These are phyloP conservation scores for Ophiosphaerella herpotricha DNA, from an alignment of 2,329 filamentous ascomycete species.

Conservation along the genomic window DNA sequence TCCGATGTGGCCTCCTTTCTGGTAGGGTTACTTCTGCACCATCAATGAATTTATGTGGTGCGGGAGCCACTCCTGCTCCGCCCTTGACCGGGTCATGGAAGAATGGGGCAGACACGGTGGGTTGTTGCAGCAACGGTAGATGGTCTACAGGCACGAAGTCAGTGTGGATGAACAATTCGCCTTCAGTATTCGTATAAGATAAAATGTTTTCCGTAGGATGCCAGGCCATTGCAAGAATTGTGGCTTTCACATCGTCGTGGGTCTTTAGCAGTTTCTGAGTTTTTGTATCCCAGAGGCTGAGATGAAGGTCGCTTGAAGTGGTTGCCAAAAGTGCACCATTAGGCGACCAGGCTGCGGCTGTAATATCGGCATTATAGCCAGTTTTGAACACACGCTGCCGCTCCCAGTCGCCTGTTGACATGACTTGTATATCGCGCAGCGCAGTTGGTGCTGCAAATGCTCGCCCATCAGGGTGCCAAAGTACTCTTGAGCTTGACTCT, in stretches of 20 bases:
- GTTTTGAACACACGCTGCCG: conserved; percentile 78
- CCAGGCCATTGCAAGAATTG: conserved; percentile 86
- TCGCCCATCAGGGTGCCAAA: conserved; percentile 93
- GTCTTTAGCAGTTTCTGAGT: conserved; percentile 80
- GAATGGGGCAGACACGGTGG: conserved; percentile 78
- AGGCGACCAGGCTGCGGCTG: conserved; percentile 87
- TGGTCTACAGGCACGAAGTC: conserved; percentile 63
- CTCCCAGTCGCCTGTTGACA: conserved; percentile 90
- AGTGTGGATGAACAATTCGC: conserved; percentile 88
- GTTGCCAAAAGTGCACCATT: conserved; percentile 86
- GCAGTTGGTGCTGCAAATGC: conserved; percentile 86
- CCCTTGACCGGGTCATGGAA: conserved; percentile 79
- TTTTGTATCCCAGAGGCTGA: conserved; percentile 86
- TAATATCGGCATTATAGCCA: conserved; percentile 83
- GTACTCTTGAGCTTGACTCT: conserved; percentile 73
- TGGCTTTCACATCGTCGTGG: conserved; percentile 71
- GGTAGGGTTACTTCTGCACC: conserved; percentile 60
- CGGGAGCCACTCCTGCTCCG: conserved; percentile 67
- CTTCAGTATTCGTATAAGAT: conserved; percentile 90
- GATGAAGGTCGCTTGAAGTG: conserved; percentile 62
- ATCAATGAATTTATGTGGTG: conserved; percentile 55
- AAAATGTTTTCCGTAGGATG: conserved; percentile 86
- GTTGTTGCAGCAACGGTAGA: conserved; percentile 54
- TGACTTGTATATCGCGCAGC: conserved; percentile 76
- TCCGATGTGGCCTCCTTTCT: conserved; percentile 56